Conservation (phyloP, 139 green algal species). For the Chloropicon primus region DNA sequence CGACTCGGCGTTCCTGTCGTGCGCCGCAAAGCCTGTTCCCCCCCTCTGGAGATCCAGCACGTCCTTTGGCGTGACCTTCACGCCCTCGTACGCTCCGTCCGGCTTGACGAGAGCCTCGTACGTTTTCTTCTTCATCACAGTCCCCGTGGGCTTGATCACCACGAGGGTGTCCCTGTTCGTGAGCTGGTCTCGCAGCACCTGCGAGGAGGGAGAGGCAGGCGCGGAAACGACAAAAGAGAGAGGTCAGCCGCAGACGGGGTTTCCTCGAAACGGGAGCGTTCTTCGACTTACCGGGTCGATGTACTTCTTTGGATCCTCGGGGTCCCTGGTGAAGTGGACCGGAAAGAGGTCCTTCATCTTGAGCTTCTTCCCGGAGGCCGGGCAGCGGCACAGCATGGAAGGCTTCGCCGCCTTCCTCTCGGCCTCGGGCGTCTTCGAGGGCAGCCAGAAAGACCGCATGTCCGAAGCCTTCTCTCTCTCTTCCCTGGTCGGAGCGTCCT, state of each 20-base stretch:
- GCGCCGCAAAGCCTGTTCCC: conserved; percentile 4
- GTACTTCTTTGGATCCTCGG: conserved; percentile 30
- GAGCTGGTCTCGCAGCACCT: conserved; percentile 69
- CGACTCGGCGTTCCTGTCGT: conserved; percentile 8
- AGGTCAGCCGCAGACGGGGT: no score
- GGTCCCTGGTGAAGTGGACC: conserved; percentile 50
- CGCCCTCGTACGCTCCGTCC: conserved; percentile 10
- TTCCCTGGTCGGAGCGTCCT: neutral
- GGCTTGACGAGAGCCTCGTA: conserved; percentile 8
- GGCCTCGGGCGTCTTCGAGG: conserved; percentile 31
- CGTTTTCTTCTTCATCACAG: conserved; percentile 9
- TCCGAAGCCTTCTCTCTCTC: conserved; percentile 25
- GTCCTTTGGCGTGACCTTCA: conserved; percentile 3
- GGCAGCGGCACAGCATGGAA: conserved; percentile 54
- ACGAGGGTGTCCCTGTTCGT: conserved; percentile 66
- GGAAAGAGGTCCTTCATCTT: conserved; percentile 54
- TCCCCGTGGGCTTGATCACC: conserved; percentile 57
- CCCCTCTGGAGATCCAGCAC: conserved; percentile 10
- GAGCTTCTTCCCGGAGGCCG: conserved; percentile 63
- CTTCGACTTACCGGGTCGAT: no score
- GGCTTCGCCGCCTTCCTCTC: conserved; percentile 47
- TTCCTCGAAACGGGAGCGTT: no score
- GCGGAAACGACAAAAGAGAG: no score
- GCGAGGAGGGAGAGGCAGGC: no score
- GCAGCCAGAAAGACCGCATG: conserved; percentile 69